phyloP scores from a whole-genome alignment of 352 stramenopile genomes.

The Phytophthora tubulina region DNA sequence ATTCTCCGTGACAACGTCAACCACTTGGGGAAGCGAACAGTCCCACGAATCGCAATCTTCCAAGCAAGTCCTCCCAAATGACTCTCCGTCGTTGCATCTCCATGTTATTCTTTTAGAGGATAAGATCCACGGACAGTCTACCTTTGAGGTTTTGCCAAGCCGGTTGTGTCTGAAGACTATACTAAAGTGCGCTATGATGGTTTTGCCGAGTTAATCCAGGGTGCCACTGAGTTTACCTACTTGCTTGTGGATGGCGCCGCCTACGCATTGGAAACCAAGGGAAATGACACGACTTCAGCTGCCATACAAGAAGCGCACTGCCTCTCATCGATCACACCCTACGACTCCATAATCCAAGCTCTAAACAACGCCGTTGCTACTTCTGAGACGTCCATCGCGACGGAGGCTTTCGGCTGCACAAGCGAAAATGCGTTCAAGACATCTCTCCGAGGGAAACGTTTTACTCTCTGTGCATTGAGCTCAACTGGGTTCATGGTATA shows the following conservation, averaged over 20 bases:
- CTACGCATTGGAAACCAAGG: slow-evolving; percentile 14
- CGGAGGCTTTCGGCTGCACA: too few species aligned
- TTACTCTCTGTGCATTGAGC: too few species aligned
- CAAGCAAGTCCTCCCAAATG: too few species aligned
- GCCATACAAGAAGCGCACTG: background rate
- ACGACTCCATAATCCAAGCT: background rate
- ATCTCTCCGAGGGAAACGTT: too few species aligned
- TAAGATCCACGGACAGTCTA: slow-evolving; percentile 27
- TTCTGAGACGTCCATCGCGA: too few species aligned
- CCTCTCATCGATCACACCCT: background rate
- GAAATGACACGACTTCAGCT: background rate
- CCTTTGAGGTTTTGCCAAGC: slow-evolving; percentile 37
- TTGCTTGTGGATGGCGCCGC: slow-evolving; percentile 26
- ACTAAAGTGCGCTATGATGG: slow-evolving; percentile 31
- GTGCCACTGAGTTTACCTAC: slow-evolving; percentile 25
- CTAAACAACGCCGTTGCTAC: too few species aligned
- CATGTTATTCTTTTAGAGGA: background rate
- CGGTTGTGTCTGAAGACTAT: background rate
- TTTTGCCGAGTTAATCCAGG: slow-evolving; percentile 20
- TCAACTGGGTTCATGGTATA: too few species aligned
- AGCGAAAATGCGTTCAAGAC: too few species aligned
- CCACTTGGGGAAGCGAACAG: too few species aligned
- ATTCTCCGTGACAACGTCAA: too few species aligned
- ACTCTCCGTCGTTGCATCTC: too few species aligned
- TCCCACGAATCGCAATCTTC: too few species aligned